Conservation (phyloP, 345 rosid genomes). For the Heritiera littoralis region DNA sequence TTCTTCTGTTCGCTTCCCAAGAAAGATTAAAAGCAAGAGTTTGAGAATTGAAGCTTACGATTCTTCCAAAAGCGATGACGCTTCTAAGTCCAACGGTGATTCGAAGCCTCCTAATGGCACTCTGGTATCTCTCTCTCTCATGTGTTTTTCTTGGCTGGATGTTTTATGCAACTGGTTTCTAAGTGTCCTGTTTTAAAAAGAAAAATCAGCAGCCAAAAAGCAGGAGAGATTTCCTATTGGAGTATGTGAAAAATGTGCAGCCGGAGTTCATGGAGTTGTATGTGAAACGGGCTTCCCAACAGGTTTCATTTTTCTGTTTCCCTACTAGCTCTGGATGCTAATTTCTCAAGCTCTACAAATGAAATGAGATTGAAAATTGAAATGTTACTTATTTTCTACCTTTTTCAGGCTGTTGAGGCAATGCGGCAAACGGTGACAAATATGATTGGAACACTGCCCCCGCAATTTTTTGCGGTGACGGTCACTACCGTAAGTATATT, state of each 20-base stretch:
- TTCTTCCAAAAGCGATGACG: conserved; percentile 53
- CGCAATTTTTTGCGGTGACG: conserved; percentile 81
- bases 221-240: conserved; percentile 81
- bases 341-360: neutral
- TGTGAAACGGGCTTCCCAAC: conserved; percentile 81
- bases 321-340: neutral
- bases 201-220: conserved; percentile 50
- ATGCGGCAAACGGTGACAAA: conserved; percentile 93
- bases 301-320: conserved; percentile 44
- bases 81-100: conserved; percentile 48
- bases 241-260: conserved; percentile 93
- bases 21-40: conserved; percentile 28
- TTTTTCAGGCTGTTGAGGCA: conserved; percentile 83
- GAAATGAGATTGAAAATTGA: neutral
- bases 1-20: conserved; percentile 43
- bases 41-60: conserved; percentile 57
- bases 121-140: conserved; percentile 43
- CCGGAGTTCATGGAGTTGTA: conserved; percentile 96
- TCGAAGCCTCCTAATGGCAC: conserved; percentile 59
- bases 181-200: conserved; percentile 1
- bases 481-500: conserved; percentile 71
- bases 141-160: neutral
- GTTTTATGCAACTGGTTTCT: conserved; percentile 21
- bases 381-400: neutral
- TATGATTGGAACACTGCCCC: conserved; percentile 96